Evolutionary conservation across 179 eudicot species (phyloP), one percentile per base, ranked within the genome.

Genomic region (Dionaea muscipula): DNA sequence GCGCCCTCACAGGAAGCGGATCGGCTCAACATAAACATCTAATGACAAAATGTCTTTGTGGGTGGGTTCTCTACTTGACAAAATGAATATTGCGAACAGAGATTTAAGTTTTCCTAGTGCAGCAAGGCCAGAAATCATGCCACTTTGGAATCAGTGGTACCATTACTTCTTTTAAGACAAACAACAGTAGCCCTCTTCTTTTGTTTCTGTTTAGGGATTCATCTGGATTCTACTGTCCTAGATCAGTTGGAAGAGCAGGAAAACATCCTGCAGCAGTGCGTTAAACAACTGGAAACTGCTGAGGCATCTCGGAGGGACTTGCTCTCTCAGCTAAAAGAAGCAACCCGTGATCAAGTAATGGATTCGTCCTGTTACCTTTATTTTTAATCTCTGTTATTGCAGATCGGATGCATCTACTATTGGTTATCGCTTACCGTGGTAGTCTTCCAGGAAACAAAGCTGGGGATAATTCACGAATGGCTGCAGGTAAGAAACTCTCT

Each of bases 301-400:
- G 90, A 81, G 75, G 72, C 77, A 59, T 71, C 71, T 54, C 75
- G 95, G 72, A 67, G 38, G 37, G 61, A 77, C 37, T 66, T 91
- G 73, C 75, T 77, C 66, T 79, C 82, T 57, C 75, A 78, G 72
- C 82, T 91, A 57, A 82, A 71, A 70, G 91, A 77, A 55, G 98
- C 95, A 53, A 74, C 84, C 60, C 72, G 68, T 51, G 95, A 86
- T 58, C 94, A 91, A 71, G 98, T 91, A 76, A 55, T n/a, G n/a
- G 67, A 21, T 24, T 36, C 28, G 31, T 60, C 23, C 25, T 26
- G 26, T 22, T 49, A 17, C 25, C 25, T 7, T 23, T 50, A 17
- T 1, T 20, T 60, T 16, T 25, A 11, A 18, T 36, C 15, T 16
- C 31, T 52, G 28, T 14, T 39, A 35, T 20, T n/a, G 3, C n/a